phyloP scores from a whole-genome alignment of 163 green algal species.

The Chloromonas sp. region DNA sequence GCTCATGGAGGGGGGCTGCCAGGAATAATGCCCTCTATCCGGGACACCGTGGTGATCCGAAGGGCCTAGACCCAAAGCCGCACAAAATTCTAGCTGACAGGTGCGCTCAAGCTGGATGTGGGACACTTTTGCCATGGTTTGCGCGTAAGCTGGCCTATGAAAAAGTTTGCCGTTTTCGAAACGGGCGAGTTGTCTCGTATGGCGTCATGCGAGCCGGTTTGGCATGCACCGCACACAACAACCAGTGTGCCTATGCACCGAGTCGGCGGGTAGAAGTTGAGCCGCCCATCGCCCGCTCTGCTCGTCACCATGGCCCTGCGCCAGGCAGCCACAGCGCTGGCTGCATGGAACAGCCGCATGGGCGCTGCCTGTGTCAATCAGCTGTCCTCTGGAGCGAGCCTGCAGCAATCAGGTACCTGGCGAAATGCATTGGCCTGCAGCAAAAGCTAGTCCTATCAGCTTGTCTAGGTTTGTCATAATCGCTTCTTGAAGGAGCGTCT shows the following conservation, averaged over 20 bases:
- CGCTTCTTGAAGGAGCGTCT: not conserved
- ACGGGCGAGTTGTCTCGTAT: not conserved
- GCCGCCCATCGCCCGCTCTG: not conserved
- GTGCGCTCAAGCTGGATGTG: no score
- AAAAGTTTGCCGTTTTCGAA: not conserved
- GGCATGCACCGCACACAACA: no score
- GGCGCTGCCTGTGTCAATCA: not conserved
- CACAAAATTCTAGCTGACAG: no score
- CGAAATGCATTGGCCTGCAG: not conserved
- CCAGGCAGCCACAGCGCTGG: not conserved
- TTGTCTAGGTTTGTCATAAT: no score
- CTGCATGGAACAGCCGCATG: not conserved
- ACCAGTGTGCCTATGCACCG: no score
- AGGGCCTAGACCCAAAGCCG: no score
- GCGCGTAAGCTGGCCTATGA: not conserved
- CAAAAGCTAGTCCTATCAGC: not conserved
- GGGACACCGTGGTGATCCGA: no score
- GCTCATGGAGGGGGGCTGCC: no score
- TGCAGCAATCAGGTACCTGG: not conserved
- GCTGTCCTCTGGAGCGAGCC: not conserved
- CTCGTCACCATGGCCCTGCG: not conserved
- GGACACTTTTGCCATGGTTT: not conserved
- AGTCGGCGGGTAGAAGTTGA: not conserved
- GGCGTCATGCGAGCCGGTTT: no score
- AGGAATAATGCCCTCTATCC: no score